A percentile compares a stretch with the other conserved stretches of the same genome.
Evolutionary conservation across 2,329 filamentous ascomycete species (phyloP).

Genomic region (Cladophialophora carrionii): DNA sequence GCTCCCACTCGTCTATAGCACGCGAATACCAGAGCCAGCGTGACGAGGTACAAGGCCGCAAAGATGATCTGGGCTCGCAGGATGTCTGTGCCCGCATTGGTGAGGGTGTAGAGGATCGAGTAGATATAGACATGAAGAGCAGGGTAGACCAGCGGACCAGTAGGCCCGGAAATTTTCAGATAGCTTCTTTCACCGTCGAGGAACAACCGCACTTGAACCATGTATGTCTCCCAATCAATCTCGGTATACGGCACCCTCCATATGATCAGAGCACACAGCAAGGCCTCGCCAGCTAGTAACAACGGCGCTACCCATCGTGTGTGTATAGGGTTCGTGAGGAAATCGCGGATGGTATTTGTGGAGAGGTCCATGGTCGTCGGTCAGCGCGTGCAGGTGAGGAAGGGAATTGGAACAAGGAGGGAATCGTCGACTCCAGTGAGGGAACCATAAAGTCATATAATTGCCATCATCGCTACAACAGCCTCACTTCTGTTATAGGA

Average conservation of each 20-base stretch:
- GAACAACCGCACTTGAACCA: conserved; percentile 85
- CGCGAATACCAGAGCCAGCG: conserved; percentile 74
- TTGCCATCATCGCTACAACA: neutral
- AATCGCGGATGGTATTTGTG: conserved; percentile 40
- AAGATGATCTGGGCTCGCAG: conserved; percentile 82
- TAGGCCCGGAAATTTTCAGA: conserved; percentile 78
- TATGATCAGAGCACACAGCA: conserved; percentile 74
- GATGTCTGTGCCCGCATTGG: conserved; percentile 75
- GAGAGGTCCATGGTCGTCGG: conserved; percentile 43
- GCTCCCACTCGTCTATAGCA: conserved; percentile 65
- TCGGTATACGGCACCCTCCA: conserved; percentile 90
- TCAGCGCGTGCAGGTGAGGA: neutral
- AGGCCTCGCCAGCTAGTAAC: conserved; percentile 70
- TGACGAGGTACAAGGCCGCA: conserved; percentile 73
- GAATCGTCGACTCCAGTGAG: neutral
- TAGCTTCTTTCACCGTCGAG: conserved; percentile 84
- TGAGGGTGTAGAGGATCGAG: conserved; percentile 74
- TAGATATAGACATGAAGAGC: conserved; percentile 94
- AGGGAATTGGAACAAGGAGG: neutral
- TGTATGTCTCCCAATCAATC: conserved; percentile 97
- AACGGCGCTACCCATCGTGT: conserved; percentile 66
- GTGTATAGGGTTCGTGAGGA: conserved; percentile 60
- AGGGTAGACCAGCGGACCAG: conserved; percentile 92
- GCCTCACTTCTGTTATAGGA: neutral
- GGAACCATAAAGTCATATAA: neutral